These are phyloP conservation scores for Quercus engelmannii DNA, from an alignment of 306 rosid genomes.

Conservation along the genomic window DNA sequence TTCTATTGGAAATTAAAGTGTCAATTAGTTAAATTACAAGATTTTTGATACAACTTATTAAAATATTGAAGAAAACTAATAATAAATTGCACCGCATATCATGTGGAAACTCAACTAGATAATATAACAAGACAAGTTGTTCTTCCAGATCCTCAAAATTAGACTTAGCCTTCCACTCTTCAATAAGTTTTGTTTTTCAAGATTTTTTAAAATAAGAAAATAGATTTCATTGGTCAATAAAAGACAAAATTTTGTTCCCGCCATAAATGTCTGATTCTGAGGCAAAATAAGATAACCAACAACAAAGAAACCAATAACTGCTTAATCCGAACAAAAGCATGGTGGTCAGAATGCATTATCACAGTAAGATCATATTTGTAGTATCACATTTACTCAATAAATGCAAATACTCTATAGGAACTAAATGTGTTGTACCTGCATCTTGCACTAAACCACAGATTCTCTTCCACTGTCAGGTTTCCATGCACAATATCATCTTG, in stretches of 20 bases:
- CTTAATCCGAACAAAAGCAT: not conserved
- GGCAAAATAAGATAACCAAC: not conserved
- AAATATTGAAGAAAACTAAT: no score
- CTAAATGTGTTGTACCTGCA: slow-evolving; percentile 61
- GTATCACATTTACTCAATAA: not conserved
- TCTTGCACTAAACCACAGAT: slow-evolving; percentile 97
- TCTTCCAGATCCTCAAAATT: not conserved
- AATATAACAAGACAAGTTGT: not conserved
- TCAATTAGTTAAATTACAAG: no score
- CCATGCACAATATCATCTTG: slow-evolving; percentile 99
- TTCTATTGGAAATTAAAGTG: no score
- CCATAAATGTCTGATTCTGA: not conserved
- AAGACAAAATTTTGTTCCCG: not conserved
- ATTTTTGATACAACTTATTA: no score
- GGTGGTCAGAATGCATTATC: not conserved
- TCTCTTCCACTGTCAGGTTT: slow-evolving; percentile 95
- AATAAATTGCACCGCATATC: no score
- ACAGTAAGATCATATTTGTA: not conserved
- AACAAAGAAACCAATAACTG: not conserved
- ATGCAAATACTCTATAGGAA: not conserved
- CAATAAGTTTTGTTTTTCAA: not conserved
- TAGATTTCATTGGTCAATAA: not conserved
- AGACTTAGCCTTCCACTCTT: not conserved
- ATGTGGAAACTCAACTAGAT: no score
- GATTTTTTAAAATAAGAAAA: not conserved